Evolutionary conservation across 352 stramenopile genomes (phyloP), one percentile per base, ranked within the genome.

Genomic region (Phytopythium oedochilum): DNA sequence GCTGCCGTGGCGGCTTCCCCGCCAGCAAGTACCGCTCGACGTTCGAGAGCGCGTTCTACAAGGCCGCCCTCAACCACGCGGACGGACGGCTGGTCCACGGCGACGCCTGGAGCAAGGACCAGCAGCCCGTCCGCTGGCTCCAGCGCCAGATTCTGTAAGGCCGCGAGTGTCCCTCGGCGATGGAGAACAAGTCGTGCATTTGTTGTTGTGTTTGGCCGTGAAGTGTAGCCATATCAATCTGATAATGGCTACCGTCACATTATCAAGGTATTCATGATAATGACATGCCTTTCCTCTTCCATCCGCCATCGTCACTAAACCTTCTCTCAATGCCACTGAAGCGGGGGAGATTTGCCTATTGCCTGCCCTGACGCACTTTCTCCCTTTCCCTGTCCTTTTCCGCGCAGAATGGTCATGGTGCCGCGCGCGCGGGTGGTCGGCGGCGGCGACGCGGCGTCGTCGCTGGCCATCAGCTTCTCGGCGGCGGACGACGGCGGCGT

Each of bases 51-150:
- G 45, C 54, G 6, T 75, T 72, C 54, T 75, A 75, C 43, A 53
- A 60, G 23, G 67, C 67, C 15, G 40, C 56, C 32, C 57, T 75
- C 31, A 75, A 75, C 53, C 68, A 75, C 45, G 63, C 61, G 25
- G 68, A 73, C 38, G 60, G 60, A 4, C 59, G 64, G 9, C 20
- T 71, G 18, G 48, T 68, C 36, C 39, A 71, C 44, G 56, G 64
- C 22, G 60, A 71, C 40, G 53, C 39, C n/a, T 68, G 48, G 64
- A 40, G 64, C 39, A 23, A 63, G 29, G 42, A 42, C 26, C 56
- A 59, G 23, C 61, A 65, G 44, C 64, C 64, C 11, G 51, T 60
- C 18, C 55, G 65, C 23, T 71, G 64, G 64, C 60, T 72, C 0
- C 60, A 67, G 52, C 58, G 53, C 52, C 58, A 48, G 42, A 11